A percentile compares a stretch with the other conserved stretches of the same genome.
Conservation (phyloP, 208 protist species). For the Histomonas meleagridis region DNA sequence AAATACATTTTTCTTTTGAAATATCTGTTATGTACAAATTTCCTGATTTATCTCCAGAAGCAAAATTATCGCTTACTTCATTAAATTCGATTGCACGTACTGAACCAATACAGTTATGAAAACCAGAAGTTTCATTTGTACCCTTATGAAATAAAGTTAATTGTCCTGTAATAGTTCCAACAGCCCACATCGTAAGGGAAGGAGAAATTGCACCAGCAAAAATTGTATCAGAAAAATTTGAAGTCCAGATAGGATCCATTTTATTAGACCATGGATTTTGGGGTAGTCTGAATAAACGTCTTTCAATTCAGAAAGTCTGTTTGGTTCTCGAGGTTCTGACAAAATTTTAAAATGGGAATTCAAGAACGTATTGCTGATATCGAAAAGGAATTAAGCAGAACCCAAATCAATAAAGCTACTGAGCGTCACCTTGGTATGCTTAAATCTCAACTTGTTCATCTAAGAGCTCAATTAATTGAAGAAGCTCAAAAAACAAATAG, state of each 20-base stretch:
- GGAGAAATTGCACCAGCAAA: background rate
- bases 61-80: background rate
- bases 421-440: constrained; percentile 55
- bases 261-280: too few species aligned
- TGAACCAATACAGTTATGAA: background rate
- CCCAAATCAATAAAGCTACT: constrained; percentile 95
- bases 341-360: background rate
- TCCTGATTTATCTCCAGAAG: background rate
- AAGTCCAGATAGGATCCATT: too few species aligned
- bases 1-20: background rate
- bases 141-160: background rate
- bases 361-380: constrained; percentile 74
- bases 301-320: too few species aligned
- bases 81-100: background rate
- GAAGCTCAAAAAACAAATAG: background rate
- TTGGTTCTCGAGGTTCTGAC: too few species aligned
- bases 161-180: background rate
- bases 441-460: constrained; percentile 39
- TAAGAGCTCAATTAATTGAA: constrained; percentile 42
- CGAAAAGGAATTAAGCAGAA: constrained; percentile 84
- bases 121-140: background rate
- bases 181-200: background rate
- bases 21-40: background rate
- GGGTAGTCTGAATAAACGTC: too few species aligned
- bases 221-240: background rate